Conservation (phyloP, 352 stramenopile species). For the Sclerospora graminicola region DNA sequence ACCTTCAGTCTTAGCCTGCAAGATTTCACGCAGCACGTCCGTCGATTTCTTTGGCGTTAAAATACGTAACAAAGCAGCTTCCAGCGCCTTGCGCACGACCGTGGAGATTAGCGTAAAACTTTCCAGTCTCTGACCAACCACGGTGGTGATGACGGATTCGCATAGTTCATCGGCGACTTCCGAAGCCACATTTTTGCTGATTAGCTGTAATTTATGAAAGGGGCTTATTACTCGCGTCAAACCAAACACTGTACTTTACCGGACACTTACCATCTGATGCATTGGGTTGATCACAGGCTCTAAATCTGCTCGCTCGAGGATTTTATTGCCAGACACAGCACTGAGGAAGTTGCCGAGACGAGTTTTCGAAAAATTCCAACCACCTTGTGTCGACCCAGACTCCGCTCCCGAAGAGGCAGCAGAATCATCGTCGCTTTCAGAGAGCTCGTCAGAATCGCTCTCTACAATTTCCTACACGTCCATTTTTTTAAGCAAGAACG, state of each 20-base stretch:
- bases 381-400: constrained; percentile 43
- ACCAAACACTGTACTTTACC: background rate
- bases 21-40: constrained; percentile 92
- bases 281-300: constrained; percentile 89
- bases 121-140: constrained; percentile 92
- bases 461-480: constrained; percentile 44
- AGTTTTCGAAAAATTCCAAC: constrained; percentile 78
- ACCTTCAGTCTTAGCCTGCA: constrained; percentile 74
- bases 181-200: constrained; percentile 95
- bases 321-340: constrained; percentile 85
- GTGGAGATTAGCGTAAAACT: constrained; percentile 88
- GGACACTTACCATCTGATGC: constrained; percentile 70
- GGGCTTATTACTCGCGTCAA: background rate
- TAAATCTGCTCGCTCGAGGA: constrained; percentile 90
- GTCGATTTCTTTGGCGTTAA: constrained; percentile 93
- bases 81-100: constrained; percentile 91
- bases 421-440: constrained; percentile 66
- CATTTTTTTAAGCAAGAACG: background rate
- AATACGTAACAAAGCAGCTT: constrained; percentile 90
- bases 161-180: constrained; percentile 94
- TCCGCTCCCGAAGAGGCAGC: constrained; percentile 53
- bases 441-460: constrained; percentile 54
- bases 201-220: constrained; percentile 49
- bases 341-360: constrained; percentile 76
- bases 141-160: constrained; percentile 88